phyloP scores from a whole-genome alignment of 345 rosid species.

The Lepidium didymum region DNA sequence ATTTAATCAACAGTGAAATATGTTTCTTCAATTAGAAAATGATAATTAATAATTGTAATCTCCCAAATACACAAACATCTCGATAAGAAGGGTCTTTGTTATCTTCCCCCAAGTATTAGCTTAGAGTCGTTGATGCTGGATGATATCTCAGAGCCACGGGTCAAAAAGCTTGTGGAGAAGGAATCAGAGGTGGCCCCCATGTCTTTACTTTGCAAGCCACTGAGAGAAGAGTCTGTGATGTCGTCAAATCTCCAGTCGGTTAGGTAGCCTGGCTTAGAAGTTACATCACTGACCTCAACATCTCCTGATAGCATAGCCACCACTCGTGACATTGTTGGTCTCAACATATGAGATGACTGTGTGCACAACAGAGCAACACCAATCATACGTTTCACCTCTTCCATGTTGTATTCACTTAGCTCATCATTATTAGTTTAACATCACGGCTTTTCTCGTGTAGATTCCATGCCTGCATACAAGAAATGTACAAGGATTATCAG shows the following conservation, averaged over 20 bases:
- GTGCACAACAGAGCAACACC: conserved; percentile 60
- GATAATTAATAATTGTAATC: neutral
- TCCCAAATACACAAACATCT: neutral
- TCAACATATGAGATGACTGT: conserved; percentile 42
- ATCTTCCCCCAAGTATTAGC: conserved; percentile 26
- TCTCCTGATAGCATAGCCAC: conserved; percentile 67
- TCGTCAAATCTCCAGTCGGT: conserved; percentile 50
- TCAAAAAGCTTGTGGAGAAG: neutral
- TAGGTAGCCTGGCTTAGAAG: conserved; percentile 46
- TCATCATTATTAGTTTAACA: conserved; percentile 38
- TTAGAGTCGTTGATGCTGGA: neutral
- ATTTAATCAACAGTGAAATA: neutral
- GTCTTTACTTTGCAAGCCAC: neutral
- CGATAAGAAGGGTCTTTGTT: neutral
- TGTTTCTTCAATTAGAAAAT: neutral
- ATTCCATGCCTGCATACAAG: conserved; percentile 46
- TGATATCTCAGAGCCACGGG: neutral
- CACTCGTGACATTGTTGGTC: conserved; percentile 65
- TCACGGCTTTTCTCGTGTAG: conserved; percentile 39
- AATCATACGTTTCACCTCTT: conserved; percentile 42
- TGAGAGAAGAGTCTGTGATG: conserved; percentile 21
- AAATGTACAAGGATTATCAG: neutral
- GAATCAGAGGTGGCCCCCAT: neutral
- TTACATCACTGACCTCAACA: conserved; percentile 41
- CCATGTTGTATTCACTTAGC: conserved; percentile 31